Base-by-base conservation (phyloP, 2,329 filamentous ascomycete species). In the Coniochaeta sp. region DNA sequence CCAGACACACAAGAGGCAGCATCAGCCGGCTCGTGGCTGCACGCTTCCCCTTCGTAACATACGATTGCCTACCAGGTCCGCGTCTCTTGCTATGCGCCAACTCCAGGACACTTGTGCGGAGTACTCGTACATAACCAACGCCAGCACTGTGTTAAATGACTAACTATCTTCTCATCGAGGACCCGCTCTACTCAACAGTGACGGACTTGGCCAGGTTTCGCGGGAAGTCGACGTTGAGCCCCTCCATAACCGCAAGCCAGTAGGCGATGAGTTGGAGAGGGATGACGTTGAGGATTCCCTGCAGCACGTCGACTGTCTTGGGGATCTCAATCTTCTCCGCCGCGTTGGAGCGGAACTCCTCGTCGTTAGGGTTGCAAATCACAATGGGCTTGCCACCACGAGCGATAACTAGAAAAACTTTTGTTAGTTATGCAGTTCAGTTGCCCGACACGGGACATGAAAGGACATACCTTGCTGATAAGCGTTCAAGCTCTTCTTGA, bases 171-270 rank as follows among this genome's bases (percentile, higher is more conserved):
- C 38, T 17, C 38, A 17, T 40, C 16, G 16, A n/a, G n/a, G 38
- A n/a, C 9, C 9, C 2, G 4, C 47, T 82, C 93, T 36, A 99
- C 86, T 99, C 95, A 68, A 99, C 95, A 65, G 95, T 99, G 66
- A 99, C 95, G 65, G 92, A 96, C 87, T 99, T 99, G 76, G 95
- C 95, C 79, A 99, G 80, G 82, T 99, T 99, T 72, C 95, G 89
- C 61, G 95, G 95, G 86, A 98, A 98, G 75, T 99, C 95, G 62
- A 99, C 95, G 74, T 99, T 98, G 67, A 97, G 82, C 58, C 93
- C 93, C 81, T 96, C 95, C 67, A 89, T 89, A 70, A 99, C 93
- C 59, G 95, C 95, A 66, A 99, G 87, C 93, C 95, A 98, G 85
- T 99, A 99, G 62, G 95, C 91, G 80, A 99, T 97, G 69, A 99